A percentile compares a stretch with the other conserved stretches of the same genome.
These are phyloP conservation scores for Pythium sukuiense DNA, from an alignment of 352 stramenopile species.

Conservation along the genomic window DNA sequence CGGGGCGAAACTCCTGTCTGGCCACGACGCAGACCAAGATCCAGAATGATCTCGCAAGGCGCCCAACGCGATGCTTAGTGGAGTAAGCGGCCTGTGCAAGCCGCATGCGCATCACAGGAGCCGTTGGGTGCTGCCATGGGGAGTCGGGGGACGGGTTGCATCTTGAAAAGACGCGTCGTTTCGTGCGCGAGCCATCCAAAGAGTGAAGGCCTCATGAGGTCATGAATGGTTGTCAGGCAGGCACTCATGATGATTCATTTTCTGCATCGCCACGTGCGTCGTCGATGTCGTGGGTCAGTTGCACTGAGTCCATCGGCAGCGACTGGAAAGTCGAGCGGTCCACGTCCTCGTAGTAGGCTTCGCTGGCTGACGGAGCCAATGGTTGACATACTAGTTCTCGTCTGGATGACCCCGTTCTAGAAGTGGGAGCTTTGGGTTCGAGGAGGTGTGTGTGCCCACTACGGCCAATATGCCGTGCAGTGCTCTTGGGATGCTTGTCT, in stretches of 20 bases:
- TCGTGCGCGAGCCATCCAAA: neutral
- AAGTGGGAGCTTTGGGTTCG: neutral
- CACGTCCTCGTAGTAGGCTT: conserved; percentile 20
- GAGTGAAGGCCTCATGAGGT: neutral
- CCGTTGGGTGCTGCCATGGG: conserved; percentile 3
- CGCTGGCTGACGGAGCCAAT: neutral
- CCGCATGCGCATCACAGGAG: conserved; percentile 4
- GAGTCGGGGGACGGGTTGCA: conserved; percentile 14
- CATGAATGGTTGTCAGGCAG: neutral
- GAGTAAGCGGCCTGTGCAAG: neutral
- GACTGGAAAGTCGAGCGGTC: conserved; percentile 11
- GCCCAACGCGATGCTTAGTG: neutral
- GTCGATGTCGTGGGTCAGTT: neutral
- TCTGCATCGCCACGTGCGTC: neutral
- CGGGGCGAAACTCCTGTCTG: neutral
- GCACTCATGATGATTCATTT: neutral
- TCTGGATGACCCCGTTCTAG: neutral
- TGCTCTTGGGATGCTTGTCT: neutral
- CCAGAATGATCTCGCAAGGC: conserved; percentile 1
- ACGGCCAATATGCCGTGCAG: neutral
- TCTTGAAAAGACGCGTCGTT: conserved; percentile 10
- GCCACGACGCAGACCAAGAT: neutral
- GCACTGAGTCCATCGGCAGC: neutral
- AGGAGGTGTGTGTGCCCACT: neutral
- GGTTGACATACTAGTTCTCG: neutral